Base-by-base conservation (phyloP, 768 basidiomycete genomes). In the Asterophora lycoperdoides region DNA sequence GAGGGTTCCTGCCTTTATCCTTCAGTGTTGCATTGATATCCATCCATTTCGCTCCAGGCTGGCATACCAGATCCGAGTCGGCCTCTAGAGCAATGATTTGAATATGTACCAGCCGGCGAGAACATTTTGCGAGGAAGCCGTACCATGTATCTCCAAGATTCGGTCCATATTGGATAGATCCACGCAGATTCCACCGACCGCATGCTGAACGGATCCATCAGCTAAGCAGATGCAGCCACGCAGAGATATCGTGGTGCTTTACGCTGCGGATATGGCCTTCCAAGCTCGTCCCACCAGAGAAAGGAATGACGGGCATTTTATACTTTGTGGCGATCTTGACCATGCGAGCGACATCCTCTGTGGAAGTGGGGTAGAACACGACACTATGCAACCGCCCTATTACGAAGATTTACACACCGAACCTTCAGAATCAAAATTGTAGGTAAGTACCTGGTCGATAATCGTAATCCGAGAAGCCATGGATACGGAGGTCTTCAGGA, bases 261-360 rank as follows among this genome's bases (percentile, higher is more conserved):
- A 88, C 87, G 23, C 79, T 81, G 32, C 76, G 69, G 53, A 77
- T 82, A 53, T 90, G 85, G 0, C 90, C 90, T 60, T 93, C 92
- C 18, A 94, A 64, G 57, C 79, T 83, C 0, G 92, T 94, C 1
- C 84, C 92, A 8, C 89, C 92, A 0, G 84, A 82, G 64, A 85
- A 93, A 2, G 90, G 78, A 1, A 78, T 80, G 17, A 94, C 65
- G 0, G 93, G 93, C 69, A 93, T 84, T 20, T 72, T 73, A 66
- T 83, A 85, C 63, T 83, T 83, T 34, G 74, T 76, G 2, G 92
- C 86, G 39, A 87, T 75, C 50, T 84, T 79, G 41, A 94, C 85
- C 41, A 92, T 76, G 55, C 79, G 75, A 34, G 85, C 83, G 1
- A 95, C 89, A 56, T 95, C 91, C 53, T 89, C 86, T 0, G 92